Conservation (phyloP, 1,139 yeast genomes). For the Suhomyces guaymorum region DNA sequence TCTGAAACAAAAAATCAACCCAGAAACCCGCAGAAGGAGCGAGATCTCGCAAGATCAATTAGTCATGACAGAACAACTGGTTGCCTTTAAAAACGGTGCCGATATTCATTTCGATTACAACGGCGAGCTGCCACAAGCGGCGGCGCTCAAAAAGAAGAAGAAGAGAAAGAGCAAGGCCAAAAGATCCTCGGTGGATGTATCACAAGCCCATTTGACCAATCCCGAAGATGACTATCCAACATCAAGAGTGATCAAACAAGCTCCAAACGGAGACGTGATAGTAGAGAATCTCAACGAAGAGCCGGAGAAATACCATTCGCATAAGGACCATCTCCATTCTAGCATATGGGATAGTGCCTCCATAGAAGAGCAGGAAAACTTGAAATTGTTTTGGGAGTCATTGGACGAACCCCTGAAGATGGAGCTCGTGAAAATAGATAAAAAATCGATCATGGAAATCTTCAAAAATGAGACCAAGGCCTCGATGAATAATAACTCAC, state of each 20-base stretch:
- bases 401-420: slow-evolving; percentile 61
- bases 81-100: slow-evolving; percentile 46
- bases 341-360: slow-evolving; percentile 61
- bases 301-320: slow-evolving; percentile 4
- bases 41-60: not conserved
- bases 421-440: slow-evolving; percentile 65
- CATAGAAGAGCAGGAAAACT: slow-evolving; percentile 58
- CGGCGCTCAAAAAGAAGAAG: slow-evolving; percentile 31
- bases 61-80: slow-evolving; percentile 10
- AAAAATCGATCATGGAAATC: slow-evolving; percentile 65
- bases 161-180: slow-evolving; percentile 26
- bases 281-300: slow-evolving; percentile 51
- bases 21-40: not conserved
- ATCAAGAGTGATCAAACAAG: slow-evolving; percentile 70
- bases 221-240: slow-evolving; percentile 69
- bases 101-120: slow-evolving; percentile 61
- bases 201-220: slow-evolving; percentile 51
- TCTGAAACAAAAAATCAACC: no score
- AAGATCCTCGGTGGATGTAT: slow-evolving; percentile 4
- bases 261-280: slow-evolving; percentile 72
- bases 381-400: slow-evolving; percentile 70
- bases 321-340: slow-evolving; percentile 18
- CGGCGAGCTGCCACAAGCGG: slow-evolving; percentile 9
- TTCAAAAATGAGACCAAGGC: slow-evolving; percentile 44
- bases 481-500: slow-evolving; percentile 9